Evolutionary conservation across 176 grass and related monocot species (phyloP), one percentile per base, ranked within the genome.

Genomic region (Calamus simplicifolius): DNA sequence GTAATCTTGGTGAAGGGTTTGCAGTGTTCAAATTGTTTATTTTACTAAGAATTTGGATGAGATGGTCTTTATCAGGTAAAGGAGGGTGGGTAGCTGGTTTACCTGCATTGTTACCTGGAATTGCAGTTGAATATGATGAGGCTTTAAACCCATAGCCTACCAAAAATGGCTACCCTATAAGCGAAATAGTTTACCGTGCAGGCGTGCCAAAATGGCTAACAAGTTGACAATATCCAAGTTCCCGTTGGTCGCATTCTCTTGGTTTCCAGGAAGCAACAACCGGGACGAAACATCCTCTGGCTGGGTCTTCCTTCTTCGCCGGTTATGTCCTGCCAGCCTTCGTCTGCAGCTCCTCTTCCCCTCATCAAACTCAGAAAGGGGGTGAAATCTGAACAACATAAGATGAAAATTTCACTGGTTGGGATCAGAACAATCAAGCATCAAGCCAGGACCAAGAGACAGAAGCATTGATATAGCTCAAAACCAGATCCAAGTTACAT

Each of bases 301-400:
- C 49, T 93, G 88, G 21, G 94, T 86, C 78, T 98, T 98, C 25
- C 94, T 92, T 81, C 94, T 79, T 15, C 94, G 76, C 16, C 88
- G 54, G 63, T 98, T 98, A 62, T 98, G 94, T 0, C 94, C 94
- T 0, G 88, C 94, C 2, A 98, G 94, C 70, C 94, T 78, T 52
- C 94, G 66, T 38, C 94, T 81, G 60, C 94, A 98, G 77, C 94
- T 98, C 57, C 94, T 77, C 79, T 98, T 98, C 19, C 94, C 94
- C 76, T 98, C 94, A 2, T 98, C 94, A 67, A 98, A 93, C 85
- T 93, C 85, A 29, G 87, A 71, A 18, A 97, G 87, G 1, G 92
- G 84, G 62, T 97, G 92, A 74, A 97, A 97, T 80, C 92, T 97
- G 66, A 49, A 80, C 48, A 66, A 62, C 72, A 48, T 63, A 73